Evolutionary conservation across 257 asterid species (phyloP).

Genomic region (Capsicum rhomboideum): DNA sequence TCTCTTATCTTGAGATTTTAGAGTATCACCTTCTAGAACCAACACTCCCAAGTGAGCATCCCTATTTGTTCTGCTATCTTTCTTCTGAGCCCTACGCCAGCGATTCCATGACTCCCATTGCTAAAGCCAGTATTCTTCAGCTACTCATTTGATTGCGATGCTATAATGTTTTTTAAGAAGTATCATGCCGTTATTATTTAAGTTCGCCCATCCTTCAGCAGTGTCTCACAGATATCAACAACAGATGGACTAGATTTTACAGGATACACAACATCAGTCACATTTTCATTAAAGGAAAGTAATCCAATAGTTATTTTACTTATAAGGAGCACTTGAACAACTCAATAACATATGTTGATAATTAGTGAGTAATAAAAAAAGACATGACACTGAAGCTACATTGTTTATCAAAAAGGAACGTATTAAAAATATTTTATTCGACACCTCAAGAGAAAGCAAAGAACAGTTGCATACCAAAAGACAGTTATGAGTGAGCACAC

Average conservation of each 20-base stretch:
- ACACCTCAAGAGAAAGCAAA: neutral
- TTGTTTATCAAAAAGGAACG: neutral
- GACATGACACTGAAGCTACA: neutral
- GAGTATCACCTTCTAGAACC: neutral
- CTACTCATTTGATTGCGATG: too few relatives aligned
- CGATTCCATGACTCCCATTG: neutral
- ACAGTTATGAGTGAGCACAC: neutral
- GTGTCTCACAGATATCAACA: neutral
- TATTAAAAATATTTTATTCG: neutral
- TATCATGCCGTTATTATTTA: too few relatives aligned
- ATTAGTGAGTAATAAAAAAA: neutral
- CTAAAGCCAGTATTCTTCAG: neutral
- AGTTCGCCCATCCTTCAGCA: neutral
- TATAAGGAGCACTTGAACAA: neutral
- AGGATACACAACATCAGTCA: neutral
- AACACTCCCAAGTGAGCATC: neutral
- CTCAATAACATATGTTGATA: neutral
- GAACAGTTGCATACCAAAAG: neutral
- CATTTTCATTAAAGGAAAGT: neutral
- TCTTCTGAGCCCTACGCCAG: conserved; percentile 32
- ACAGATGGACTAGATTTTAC: too few relatives aligned
- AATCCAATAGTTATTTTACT: neutral
- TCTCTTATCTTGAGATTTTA: conserved; percentile 8
- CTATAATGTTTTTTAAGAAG: too few relatives aligned
- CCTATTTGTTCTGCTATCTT: neutral